These are phyloP conservation scores for Teunomyces aglyptinius DNA, from an alignment of 805 yeast genomes.

Conservation along the genomic window DNA sequence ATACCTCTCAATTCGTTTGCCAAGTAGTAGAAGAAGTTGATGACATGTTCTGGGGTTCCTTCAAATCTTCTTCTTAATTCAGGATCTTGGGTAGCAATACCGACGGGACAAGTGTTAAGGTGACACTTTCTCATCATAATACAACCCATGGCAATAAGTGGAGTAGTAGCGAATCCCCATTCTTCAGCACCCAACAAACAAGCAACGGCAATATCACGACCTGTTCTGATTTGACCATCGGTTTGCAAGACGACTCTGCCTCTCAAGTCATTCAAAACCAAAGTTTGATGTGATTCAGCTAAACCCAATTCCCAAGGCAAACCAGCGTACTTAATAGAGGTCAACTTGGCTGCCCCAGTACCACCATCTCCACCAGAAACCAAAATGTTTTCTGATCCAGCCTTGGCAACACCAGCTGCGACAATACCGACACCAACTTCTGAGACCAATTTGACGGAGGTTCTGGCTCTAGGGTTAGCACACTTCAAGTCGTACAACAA, in stretches of 20 bases:
- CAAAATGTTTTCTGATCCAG: slow-evolving; percentile 94
- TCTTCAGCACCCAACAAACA: slow-evolving; percentile 97
- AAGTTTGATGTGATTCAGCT: slow-evolving; percentile 97
- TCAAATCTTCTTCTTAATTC: slow-evolving; percentile 84
- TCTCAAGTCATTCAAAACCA: slow-evolving; percentile 92
- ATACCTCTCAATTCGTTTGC: slow-evolving; percentile 87
- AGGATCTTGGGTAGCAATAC: slow-evolving; percentile 98
- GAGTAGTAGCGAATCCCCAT: slow-evolving; percentile 97
- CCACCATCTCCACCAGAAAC: slow-evolving; percentile 99
- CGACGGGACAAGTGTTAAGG: slow-evolving; percentile 93
- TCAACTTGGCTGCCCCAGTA: slow-evolving; percentile 98
- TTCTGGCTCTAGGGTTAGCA: slow-evolving; percentile 94
- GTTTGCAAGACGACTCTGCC: slow-evolving; percentile 95
- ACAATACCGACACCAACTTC: slow-evolving; percentile 99
- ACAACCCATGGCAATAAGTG: slow-evolving; percentile 96
- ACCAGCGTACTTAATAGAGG: slow-evolving; percentile 96
- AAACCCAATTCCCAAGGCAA: slow-evolving; percentile 98
- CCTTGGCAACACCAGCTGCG: slow-evolving; percentile 99
- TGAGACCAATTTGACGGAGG: slow-evolving; percentile 92
- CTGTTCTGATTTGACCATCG: slow-evolving; percentile 98
- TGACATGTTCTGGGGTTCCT: slow-evolving; percentile 98
- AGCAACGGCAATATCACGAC: slow-evolving; percentile 95
- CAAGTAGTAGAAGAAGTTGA: slow-evolving; percentile 93
- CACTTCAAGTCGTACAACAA: slow-evolving; percentile 95
- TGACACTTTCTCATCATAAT: slow-evolving; percentile 96